phyloP scores from a whole-genome alignment of 106 monocot species.

The Platanthera zijinensis region DNA sequence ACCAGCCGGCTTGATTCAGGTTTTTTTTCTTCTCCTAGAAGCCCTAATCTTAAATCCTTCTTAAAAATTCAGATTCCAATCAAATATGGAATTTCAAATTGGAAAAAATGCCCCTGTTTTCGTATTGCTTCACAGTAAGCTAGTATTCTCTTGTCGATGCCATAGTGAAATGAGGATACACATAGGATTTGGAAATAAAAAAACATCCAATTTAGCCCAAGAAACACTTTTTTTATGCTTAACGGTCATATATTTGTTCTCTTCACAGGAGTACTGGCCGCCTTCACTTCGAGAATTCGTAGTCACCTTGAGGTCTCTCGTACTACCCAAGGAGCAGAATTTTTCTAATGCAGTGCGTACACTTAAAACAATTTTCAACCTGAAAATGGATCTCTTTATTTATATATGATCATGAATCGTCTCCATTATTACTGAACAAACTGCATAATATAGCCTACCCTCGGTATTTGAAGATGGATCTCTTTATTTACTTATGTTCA shows the following conservation, averaged over 20 bases:
- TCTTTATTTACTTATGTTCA: not conserved
- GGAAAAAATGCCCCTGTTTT: not conserved
- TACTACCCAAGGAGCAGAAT: conserved; percentile 49
- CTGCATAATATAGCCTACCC: not conserved
- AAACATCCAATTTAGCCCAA: not conserved
- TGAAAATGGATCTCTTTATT: not conserved
- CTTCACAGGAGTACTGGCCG: conserved; percentile 69
- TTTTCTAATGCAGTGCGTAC: conserved; percentile 34
- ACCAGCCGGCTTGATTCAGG: conserved; percentile 61
- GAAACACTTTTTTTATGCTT: not conserved
- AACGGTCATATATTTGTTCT: not conserved
- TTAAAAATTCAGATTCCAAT: not conserved
- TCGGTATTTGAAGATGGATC: not conserved
- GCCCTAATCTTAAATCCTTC: not conserved
- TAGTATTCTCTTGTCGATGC: too few relatives aligned
- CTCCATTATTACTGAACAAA: not conserved
- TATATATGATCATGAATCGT: not conserved
- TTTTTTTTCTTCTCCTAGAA: not conserved
- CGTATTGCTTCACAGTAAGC: too few relatives aligned
- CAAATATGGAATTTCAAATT: not conserved
- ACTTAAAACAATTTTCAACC: not conserved
- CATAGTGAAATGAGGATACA: too few relatives aligned
- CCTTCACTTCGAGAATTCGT: conserved; percentile 61
- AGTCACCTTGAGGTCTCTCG: conserved; percentile 42
- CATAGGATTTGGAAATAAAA: too few relatives aligned